A percentile compares a stretch with the other conserved stretches of the same genome.
Conservation (phyloP, 768 basidiomycete genomes). For the Paxillus rubicundulus region DNA sequence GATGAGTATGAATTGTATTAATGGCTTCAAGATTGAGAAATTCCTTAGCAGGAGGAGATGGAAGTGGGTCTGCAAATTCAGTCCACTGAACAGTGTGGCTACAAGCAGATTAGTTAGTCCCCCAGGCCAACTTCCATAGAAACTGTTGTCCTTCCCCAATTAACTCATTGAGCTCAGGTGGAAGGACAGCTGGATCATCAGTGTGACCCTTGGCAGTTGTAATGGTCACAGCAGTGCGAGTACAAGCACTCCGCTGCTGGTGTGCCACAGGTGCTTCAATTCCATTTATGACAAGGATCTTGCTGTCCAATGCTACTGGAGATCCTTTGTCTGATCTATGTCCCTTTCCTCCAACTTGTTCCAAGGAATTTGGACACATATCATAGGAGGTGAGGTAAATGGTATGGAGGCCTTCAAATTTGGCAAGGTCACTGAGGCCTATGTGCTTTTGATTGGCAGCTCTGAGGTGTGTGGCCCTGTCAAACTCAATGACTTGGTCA, state of each 20-base stretch:
- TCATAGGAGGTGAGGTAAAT: slow-evolving; percentile 2
- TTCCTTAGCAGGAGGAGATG: slow-evolving; percentile 1
- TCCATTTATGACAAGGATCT: slow-evolving; percentile 5
- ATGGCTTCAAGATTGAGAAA: slow-evolving; percentile 11
- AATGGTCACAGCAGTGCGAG: neutral
- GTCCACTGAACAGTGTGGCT: neutral
- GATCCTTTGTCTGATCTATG: neutral
- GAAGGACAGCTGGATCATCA: neutral
- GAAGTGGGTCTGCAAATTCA: too few species aligned
- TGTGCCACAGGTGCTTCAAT: too few species aligned
- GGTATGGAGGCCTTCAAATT: neutral
- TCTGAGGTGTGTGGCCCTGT: slow-evolving; percentile 27
- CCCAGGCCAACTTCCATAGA: neutral
- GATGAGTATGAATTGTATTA: slow-evolving; percentile 24
- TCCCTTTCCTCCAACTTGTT: neutral
- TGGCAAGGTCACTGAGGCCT: slow-evolving; percentile 1
- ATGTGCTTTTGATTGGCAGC: slow-evolving; percentile 12
- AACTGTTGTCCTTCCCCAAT: neutral
- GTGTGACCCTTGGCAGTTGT: neutral
- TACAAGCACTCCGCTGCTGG: neutral
- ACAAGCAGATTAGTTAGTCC: fast-evolving
- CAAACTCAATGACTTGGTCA: slow-evolving; percentile 27
- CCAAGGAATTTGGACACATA: slow-evolving; percentile 2
- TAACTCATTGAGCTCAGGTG: neutral
- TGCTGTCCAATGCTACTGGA: neutral